Percentiles rank a stretch among this genome's conserved stretches.
Evolutionary conservation across 2,329 filamentous ascomycete species (phyloP).

Genomic region (Fusarium vanettenii): DNA sequence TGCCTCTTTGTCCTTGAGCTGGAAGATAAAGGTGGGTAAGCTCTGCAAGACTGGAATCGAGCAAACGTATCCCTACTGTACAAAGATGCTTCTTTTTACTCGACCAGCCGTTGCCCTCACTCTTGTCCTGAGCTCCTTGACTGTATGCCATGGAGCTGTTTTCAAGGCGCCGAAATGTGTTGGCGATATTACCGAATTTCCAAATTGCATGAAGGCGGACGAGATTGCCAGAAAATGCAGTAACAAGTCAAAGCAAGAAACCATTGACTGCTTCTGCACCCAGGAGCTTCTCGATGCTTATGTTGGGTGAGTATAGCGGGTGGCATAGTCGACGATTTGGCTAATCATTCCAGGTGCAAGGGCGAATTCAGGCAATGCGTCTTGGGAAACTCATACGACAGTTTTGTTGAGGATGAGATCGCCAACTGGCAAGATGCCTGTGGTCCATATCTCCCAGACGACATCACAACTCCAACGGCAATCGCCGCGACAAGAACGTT

Average conservation of each 20-base stretch:
- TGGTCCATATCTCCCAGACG: slow-evolving; percentile 6
- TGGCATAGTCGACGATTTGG: background rate
- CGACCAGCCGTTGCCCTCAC: background rate
- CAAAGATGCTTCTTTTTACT: background rate
- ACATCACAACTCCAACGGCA: slow-evolving; percentile 14
- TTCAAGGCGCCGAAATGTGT: slow-evolving; percentile 4
- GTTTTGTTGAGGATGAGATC: slow-evolving; percentile 5
- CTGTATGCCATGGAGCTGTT: background rate
- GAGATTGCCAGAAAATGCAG: slow-evolving; percentile 12
- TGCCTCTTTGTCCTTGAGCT: background rate
- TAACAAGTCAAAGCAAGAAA: slow-evolving; percentile 12
- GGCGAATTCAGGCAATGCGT: slow-evolving; percentile 21
- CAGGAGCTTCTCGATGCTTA: slow-evolving; percentile 20
- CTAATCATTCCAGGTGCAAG: slow-evolving; percentile 8
- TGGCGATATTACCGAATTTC: slow-evolving; percentile 16
- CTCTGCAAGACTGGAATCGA: background rate
- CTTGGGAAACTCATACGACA: slow-evolving; percentile 9
- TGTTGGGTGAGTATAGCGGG: background rate
- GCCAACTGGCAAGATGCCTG: slow-evolving; percentile 13
- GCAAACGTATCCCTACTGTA: background rate
- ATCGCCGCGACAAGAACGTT: slow-evolving; percentile 7
- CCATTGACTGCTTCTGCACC: slow-evolving; percentile 26
- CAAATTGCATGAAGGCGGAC: slow-evolving; percentile 7
- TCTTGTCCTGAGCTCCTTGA: background rate
- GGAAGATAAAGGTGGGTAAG: background rate